Evolutionary conservation across 2,329 filamentous ascomycete species (phyloP), one percentile per base, ranked within the genome.

Genomic region (Colletotrichum gloeosporioides): DNA sequence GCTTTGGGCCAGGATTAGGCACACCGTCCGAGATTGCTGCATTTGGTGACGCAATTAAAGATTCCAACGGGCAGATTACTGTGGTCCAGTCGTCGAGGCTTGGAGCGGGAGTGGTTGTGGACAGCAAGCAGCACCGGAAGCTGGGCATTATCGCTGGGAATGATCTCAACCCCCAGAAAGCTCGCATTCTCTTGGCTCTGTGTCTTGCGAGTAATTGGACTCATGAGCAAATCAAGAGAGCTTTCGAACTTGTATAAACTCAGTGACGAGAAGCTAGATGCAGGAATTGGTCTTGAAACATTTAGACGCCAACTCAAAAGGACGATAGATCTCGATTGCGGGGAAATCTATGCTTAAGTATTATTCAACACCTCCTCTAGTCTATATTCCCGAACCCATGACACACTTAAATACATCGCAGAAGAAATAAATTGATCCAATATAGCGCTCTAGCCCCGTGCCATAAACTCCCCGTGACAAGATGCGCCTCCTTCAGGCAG

Each of bases 51-150:
- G 72, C 61, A 3, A 59, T 70, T 8, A 6, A 18, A 15, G 49
- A 32, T 63, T 18, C 31, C 10, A 55, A 13, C 2, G 29, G 18
- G 8, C 29, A 49, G 1, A 22, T 63, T 16, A 25, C 65, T 7
- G 63, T 73, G 8, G 73, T 67, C 6, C 73, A 73, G 27, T 73
- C 69, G 4, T 67, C 69, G 10, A 32, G 73, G 16, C 29, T 71
- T 13, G 55, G 69, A 5, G 62, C 62, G 8, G 73, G 69, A 6
- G 27, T 34, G 36, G 69, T 75, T 22, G 62, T 62, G 3, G 53
- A 75, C 25, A 75, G 73, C 6, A 13, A 57, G 10, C 15, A 62
- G n/a, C 73, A 76, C n/a, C 31, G 31, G 13, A 4, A 13, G 1
- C 10, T 63, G 5, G 63, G 39, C 4, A 63, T 76, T 18, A 59